Conservation (phyloP, 192 early-diverging fungal species). For the Entophlyctis luteolus region DNA sequence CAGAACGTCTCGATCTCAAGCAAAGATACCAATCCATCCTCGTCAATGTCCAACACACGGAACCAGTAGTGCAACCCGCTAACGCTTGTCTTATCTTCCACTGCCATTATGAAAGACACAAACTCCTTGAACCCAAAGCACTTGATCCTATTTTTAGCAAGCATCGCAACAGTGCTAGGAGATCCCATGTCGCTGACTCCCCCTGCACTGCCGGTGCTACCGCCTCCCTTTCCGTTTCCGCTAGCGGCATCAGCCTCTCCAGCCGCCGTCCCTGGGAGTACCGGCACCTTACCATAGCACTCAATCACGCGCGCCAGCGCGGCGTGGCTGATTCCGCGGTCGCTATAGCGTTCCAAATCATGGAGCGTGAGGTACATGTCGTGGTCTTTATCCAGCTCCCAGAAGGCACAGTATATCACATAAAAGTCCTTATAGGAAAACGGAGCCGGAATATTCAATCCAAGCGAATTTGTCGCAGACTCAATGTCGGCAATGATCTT, state of each 20-base stretch:
- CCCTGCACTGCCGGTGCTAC: conserved; percentile 48
- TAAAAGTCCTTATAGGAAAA: conserved; percentile 96
- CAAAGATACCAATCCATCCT: conserved; percentile 75
- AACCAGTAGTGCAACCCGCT: conserved; percentile 76
- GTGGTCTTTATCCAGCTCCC: conserved; percentile 81
- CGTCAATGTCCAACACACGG: conserved; percentile 81
- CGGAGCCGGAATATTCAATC: conserved; percentile 52
- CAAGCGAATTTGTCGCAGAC: conserved; percentile 19
- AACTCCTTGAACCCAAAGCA: conserved; percentile 74
- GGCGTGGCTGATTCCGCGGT: conserved; percentile 60
- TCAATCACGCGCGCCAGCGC: conserved; percentile 74
- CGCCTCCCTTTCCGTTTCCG: neutral
- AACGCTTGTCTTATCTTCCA: conserved; percentile 71
- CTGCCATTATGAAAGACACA: conserved; percentile 69
- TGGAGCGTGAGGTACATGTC: conserved; percentile 61
- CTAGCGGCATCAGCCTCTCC: neutral
- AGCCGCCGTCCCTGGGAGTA: conserved; percentile 46
- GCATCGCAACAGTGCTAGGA: conserved; percentile 10
- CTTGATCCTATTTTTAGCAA: conserved; percentile 13
- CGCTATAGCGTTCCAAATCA: conserved; percentile 55
- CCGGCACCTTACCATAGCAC: conserved; percentile 35
- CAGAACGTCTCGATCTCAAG: conserved; percentile 81
- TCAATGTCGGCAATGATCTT: conserved; percentile 64
- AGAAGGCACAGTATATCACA: conserved; percentile 90
- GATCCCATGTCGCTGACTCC: neutral